phyloP scores from a whole-genome alignment of 805 yeast species.

The Saturnispora halmiae region DNA sequence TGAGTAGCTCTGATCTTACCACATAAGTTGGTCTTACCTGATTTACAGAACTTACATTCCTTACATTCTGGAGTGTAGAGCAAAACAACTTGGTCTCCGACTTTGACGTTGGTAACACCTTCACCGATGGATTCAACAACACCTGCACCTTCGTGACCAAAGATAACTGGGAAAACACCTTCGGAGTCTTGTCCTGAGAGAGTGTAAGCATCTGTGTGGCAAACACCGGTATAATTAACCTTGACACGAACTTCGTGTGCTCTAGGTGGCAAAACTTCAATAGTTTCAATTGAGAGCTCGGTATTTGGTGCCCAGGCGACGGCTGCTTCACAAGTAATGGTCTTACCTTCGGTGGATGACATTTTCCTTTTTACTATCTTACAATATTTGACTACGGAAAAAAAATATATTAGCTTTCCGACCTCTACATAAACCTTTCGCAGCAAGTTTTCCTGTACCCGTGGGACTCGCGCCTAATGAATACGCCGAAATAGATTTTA shows the following conservation, averaged over 20 bases:
- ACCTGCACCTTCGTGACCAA: constrained; percentile 99
- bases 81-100: constrained; percentile 90
- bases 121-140: constrained; percentile 91
- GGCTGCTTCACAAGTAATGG: constrained; percentile 86
- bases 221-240: constrained; percentile 81
- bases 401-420: no score
- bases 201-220: constrained; percentile 98
- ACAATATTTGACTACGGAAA: no score
- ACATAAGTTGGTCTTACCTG: constrained; percentile 95
- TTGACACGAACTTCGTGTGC: constrained; percentile 97
- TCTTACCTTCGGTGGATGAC: constrained; percentile 14
- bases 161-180: constrained; percentile 85
- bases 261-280: constrained; percentile 88
- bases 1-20: constrained; percentile 94
- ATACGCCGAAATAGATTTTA: no score
- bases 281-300: constrained; percentile 64
- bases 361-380: neutral
- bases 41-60: constrained; percentile 88
- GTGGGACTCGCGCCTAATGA: no score
- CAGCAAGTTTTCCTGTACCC: no score
- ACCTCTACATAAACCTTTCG: no score
- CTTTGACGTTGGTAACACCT: constrained; percentile 82
- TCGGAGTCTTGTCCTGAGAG: constrained; percentile 93
- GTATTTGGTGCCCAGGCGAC: constrained; percentile 95
- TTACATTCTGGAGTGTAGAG: constrained; percentile 95